Evolutionary conservation across 2,329 filamentous ascomycete genomes (phyloP).

Genomic region (Talaromyces sp.): DNA sequence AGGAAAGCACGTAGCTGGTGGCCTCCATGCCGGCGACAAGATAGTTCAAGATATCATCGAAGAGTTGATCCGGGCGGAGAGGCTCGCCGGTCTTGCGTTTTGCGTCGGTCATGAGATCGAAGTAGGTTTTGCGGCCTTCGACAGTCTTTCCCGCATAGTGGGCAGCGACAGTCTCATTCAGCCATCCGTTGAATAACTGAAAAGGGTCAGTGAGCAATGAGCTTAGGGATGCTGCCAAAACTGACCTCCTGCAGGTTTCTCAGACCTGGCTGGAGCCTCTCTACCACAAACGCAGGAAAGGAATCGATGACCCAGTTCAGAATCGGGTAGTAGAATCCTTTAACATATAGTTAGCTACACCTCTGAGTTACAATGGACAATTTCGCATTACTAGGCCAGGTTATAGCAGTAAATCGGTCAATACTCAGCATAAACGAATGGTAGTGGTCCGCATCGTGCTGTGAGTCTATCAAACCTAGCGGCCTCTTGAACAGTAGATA

Average conservation of each 20-base stretch:
- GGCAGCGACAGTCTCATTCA: neutral
- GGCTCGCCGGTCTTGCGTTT: neutral
- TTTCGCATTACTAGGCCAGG: neutral
- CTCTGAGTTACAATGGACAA: neutral
- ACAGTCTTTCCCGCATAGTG: neutral
- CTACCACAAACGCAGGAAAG: neutral
- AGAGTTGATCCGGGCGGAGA: neutral
- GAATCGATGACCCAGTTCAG: neutral
- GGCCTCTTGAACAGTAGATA: neutral
- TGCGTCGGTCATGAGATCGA: neutral
- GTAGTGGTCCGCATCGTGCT: neutral
- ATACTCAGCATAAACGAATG: neutral
- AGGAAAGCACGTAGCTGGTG: neutral
- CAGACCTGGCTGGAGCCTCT: neutral
- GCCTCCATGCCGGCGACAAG: slow-evolving; percentile 27
- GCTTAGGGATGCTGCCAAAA: neutral
- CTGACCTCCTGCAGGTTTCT: neutral
- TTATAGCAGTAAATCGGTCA: neutral
- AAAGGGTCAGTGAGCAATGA: neutral
- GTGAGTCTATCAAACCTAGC: neutral
- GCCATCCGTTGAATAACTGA: neutral
- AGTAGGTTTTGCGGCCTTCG: neutral
- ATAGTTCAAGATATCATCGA: slow-evolving; percentile 18
- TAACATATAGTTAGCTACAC: neutral
- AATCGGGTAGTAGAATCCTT: neutral